phyloP scores from a whole-genome alignment of 1,139 yeast genomes.

The Spathaspora sp. region DNA sequence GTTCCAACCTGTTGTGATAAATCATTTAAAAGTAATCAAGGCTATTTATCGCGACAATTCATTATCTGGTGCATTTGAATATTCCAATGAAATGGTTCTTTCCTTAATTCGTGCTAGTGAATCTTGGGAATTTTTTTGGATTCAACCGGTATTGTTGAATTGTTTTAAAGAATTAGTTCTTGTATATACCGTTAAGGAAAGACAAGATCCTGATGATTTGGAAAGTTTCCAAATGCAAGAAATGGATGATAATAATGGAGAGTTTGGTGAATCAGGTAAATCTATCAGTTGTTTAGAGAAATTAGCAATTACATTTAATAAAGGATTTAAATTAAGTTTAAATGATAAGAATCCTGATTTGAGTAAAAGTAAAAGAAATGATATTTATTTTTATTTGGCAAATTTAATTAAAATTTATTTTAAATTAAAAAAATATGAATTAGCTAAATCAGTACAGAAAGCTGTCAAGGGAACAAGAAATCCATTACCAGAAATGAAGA shows the following conservation, averaged over 20 bases:
- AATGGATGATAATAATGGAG: conserved; percentile 18
- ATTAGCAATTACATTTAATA: conserved; percentile 68
- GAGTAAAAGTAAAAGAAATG: conserved; percentile 53
- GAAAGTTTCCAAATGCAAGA: conserved; percentile 9
- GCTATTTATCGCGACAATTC: conserved; percentile 37
- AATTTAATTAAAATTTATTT: conserved; percentile 73
- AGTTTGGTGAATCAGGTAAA: conserved; percentile 8
- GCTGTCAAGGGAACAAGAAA: conserved; percentile 60
- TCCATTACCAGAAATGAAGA: conserved; percentile 51
- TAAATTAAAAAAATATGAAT: conserved; percentile 64
- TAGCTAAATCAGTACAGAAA: conserved; percentile 76
- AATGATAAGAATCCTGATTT: conserved; percentile 69
- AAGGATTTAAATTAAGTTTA: conserved; percentile 73
- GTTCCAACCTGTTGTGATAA: conserved; percentile 33
- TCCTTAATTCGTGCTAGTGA: conserved; percentile 63
- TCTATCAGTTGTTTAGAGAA: conserved; percentile 40
- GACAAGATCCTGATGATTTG: conserved; percentile 30
- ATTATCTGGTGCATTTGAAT: conserved; percentile 38
- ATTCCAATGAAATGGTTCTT: conserved; percentile 43
- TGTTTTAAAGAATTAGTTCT: conserved; percentile 57
- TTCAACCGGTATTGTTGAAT: conserved; percentile 56
- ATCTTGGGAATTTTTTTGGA: conserved; percentile 58
- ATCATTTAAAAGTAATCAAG: conserved; percentile 39
- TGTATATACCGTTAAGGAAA: conserved; percentile 39
- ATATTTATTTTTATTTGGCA: conserved; percentile 73